Base-by-base conservation (phyloP, 2,329 filamentous ascomycete species). In the Epichloe sylvatica region DNA sequence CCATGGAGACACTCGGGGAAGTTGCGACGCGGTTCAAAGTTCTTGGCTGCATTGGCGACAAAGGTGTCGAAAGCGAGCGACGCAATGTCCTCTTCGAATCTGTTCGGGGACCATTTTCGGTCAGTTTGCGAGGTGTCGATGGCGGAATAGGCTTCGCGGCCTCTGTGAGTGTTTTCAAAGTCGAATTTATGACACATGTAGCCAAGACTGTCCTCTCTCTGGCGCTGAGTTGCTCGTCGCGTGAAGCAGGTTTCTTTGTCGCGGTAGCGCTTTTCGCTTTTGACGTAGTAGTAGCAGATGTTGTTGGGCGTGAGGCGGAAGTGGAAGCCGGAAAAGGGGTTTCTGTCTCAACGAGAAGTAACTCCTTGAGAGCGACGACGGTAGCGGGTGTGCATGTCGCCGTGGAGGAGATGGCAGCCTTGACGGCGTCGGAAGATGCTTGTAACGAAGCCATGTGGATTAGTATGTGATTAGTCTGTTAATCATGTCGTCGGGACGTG, bases 111-210 rank as follows among this genome's bases (percentile, higher is more conserved):
- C 49, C 47, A 33, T 67, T 66, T 42, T 66, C 62, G 37, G 65
- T 62, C 52, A 53, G 62, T 39, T 63, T 62, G n/a, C 58, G 56
- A 7, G 66, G 59, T 13, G 65, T 61, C 2, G 63, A 49, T 4
- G 58, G 54, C 1, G 64, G 55, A 3, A 66, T 53, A 2, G 69
- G 64, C 60, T 81, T 88, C 19, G 80, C 71, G 0, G 80, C 80
- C 50, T 85, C 80, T n/a, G 75, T 74, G 3, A 91, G 72, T 9
- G 76, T 73, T 59, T 85, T 88, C 38, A 90, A 70, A 1, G 81
- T 74, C 6, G 72, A 70, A 61, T 90, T 91, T 58, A 88, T 78
- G 36, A 87, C 72, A 53, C 88, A 78, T 0, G 84, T 87, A 12
- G 85, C 84, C 36, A 90, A 67, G 42, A 77, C 71, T 46, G 80